phyloP scores from a whole-genome alignment of 805 yeast species.

The Starmerella riodocensis region DNA sequence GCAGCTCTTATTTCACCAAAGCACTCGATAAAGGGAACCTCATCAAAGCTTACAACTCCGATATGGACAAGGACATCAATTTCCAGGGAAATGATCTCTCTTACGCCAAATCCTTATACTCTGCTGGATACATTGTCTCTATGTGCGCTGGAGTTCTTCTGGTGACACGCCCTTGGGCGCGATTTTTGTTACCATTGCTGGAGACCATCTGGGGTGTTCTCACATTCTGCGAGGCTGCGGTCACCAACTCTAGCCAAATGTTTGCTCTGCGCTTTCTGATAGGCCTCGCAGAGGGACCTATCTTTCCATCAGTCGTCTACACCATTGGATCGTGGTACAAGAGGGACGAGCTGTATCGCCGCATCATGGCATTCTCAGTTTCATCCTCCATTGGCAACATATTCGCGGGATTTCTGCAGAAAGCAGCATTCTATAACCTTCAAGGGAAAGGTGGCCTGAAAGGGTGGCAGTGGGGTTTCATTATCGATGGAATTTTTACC shows the following conservation, averaged over 20 bases:
- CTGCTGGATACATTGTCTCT: conserved; percentile 37
- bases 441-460: conserved; percentile 31
- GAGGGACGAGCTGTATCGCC: conserved; percentile 32
- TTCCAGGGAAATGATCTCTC: conserved; percentile 36
- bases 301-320: conserved; percentile 32
- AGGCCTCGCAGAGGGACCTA: conserved; percentile 35
- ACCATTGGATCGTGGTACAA: conserved; percentile 37
- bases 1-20: conserved; percentile 34
- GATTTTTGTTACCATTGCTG: conserved; percentile 27
- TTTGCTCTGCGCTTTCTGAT: conserved; percentile 34
- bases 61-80: conserved; percentile 39
- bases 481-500: conserved; percentile 44
- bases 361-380: conserved; percentile 33
- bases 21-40: conserved; percentile 40
- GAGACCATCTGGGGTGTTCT: conserved; percentile 31
- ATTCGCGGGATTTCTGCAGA: conserved; percentile 35
- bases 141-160: conserved; percentile 33
- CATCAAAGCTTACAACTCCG: conserved; percentile 43
- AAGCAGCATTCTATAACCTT: conserved; percentile 32
- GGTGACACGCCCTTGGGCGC: conserved; percentile 27
- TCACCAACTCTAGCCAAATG: conserved; percentile 25
- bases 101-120: conserved; percentile 33
- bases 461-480: conserved; percentile 60
- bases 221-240: conserved; percentile 29
- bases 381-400: conserved; percentile 33